These are phyloP conservation scores for Saitozyma sp. DNA, from an alignment of 768 basidiomycete species.

Conservation along the genomic window DNA sequence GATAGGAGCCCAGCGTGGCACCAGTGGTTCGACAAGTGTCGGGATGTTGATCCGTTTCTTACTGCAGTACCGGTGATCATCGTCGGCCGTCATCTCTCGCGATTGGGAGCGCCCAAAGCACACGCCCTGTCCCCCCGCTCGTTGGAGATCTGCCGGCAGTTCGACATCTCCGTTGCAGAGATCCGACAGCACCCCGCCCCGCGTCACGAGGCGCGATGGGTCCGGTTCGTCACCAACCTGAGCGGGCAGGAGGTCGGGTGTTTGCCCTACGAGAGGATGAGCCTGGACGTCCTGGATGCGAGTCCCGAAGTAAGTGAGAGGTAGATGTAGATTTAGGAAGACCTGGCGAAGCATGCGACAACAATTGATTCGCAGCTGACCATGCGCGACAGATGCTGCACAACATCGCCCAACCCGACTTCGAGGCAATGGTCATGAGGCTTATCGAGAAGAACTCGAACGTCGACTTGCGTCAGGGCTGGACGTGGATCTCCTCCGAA, in stretches of 20 bases:
- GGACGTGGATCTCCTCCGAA: conserved; percentile 10
- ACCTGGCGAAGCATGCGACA: not conserved
- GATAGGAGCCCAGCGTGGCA: no score
- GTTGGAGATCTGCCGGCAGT: conserved; percentile 12
- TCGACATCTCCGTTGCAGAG: conserved; percentile 5
- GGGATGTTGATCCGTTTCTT: not conserved
- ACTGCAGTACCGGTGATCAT: conserved; percentile 11
- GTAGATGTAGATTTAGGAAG: not conserved
- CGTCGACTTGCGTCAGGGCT: conserved; percentile 9
- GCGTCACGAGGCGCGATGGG: conserved; percentile 11
- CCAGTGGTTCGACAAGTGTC: no score
- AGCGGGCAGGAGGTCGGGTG: conserved; percentile 10
- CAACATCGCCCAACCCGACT: conserved; percentile 18
- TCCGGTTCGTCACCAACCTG: conserved; percentile 11
- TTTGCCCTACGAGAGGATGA: conserved; percentile 11
- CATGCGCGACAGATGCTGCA: conserved; percentile 16
- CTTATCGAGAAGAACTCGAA: conserved; percentile 6
- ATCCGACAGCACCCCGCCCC: conserved; percentile 10
- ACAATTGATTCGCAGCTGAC: no score
- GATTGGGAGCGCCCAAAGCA: conserved; percentile 10
- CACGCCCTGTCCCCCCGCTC: conserved; percentile 12
- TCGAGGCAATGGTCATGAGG: conserved; percentile 5
- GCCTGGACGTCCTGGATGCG: conserved; percentile 4
- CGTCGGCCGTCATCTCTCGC: conserved; percentile 6
- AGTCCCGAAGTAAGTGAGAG: conserved; percentile 6